Base-by-base conservation (phyloP, 73 alveolate species). In the Symbiodinium natans region DNA sequence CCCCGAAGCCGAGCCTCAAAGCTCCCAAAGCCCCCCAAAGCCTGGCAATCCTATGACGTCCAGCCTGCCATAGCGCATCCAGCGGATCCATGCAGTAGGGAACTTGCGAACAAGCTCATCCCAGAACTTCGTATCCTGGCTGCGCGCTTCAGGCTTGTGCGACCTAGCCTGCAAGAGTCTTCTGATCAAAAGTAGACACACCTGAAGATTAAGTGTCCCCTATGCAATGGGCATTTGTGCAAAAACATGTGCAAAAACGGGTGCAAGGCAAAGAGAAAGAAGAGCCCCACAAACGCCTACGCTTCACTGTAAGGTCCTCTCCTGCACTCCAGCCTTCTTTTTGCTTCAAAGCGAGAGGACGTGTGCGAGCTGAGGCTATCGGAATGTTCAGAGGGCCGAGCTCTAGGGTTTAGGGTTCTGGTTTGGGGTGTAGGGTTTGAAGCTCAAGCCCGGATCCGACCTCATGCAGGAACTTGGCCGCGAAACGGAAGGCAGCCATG, bases 81-180 rank as follows among this genome's bases (percentile, higher is more conserved):
- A 90, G 29, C 96, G 96, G 25, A 90, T n/a, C 96, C 96, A 90
- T 75, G 96, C 96, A 10, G 83, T 71, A 80, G 96, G 96, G 77
- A 90, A 90, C 88, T 71, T 84, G 27, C 96, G 96, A 23, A 33
- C 36, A 63, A 90, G 52, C 39, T 82, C 86, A 17, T 90, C 88
- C 96, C 96, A 90, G 87, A 90, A 90, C 52, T 82, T 82, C 33
- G 96, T 90, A 54, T 90, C 96, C 96, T 90, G 74, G 34, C 52
- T 3, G 34, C 82, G 25, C 39, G 11, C 33, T 48, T 25, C 10
- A 2, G 63, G 63, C 63, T 48, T 17, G 21, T 52, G 29, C 68
- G 27, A 46, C 68, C 68, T 0, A 17, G 17, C 19, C 10, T 27
- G 17, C 68, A 52, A 1, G 68, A 52, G 21, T 0, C 29, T 4